These are phyloP conservation scores for Meira miltonrushii DNA, from an alignment of 1,284 basidiomycete genomes.

Conservation along the genomic window DNA sequence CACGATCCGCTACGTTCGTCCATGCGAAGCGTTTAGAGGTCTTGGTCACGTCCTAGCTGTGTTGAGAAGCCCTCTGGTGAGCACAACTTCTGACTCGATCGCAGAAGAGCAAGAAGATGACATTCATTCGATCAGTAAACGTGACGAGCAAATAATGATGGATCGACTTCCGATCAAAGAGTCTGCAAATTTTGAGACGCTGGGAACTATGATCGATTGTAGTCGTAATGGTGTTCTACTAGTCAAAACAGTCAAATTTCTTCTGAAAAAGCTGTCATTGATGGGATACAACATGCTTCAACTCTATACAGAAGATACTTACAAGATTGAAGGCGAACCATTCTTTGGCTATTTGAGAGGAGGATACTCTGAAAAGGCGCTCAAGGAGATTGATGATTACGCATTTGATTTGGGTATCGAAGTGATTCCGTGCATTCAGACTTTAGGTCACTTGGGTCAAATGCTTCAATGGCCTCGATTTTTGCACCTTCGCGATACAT, in stretches of 20 bases:
- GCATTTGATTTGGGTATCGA: constrained; percentile 35
- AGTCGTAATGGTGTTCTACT: constrained; percentile 53
- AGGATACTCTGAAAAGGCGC: constrained; percentile 39
- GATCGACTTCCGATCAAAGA: constrained; percentile 3
- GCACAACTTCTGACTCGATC: background rate
- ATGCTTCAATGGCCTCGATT: constrained; percentile 54
- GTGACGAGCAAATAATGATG: constrained; percentile 3
- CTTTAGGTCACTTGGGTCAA: constrained; percentile 54
- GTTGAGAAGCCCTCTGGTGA: background rate
- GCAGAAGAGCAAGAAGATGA: background rate
- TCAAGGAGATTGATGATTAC: constrained; percentile 53
- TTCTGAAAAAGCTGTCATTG: constrained; percentile 46
- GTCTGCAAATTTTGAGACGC: constrained; percentile 27
- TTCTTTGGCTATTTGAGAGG: constrained; percentile 53
- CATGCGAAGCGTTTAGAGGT: constrained; percentile 24
- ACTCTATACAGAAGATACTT: constrained; percentile 52
- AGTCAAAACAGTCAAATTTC: constrained; percentile 37
- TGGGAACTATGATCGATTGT: constrained; percentile 55
- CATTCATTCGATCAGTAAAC: background rate
- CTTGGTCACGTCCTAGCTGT: constrained; percentile 32
- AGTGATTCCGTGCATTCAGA: constrained; percentile 51
- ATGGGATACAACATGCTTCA: constrained; percentile 52
- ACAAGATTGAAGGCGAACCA: constrained; percentile 51
- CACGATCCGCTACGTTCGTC: constrained; percentile 13
- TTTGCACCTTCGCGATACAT: constrained; percentile 49